A percentile compares a stretch with the other conserved stretches of the same genome.
These are phyloP conservation scores for Adansonia grandidieri DNA, from an alignment of 441 rosid species.

Conservation along the genomic window DNA sequence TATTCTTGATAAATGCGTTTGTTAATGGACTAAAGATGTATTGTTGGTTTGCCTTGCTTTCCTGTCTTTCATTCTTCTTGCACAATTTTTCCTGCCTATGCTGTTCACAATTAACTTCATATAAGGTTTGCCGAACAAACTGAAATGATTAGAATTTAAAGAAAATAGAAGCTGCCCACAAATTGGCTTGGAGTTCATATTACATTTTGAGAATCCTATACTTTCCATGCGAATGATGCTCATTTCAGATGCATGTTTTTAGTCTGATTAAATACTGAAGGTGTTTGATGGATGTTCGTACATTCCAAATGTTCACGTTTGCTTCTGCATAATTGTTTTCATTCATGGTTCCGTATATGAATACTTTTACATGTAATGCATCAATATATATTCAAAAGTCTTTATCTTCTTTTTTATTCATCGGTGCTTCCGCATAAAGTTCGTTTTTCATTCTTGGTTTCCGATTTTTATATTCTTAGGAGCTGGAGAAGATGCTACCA, in stretches of 20 bases:
- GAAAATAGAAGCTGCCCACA: background rate
- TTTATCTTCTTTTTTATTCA: background rate
- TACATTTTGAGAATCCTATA: background rate
- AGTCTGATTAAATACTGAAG: too few relatives aligned
- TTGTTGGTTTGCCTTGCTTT: background rate
- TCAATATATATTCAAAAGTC: background rate
- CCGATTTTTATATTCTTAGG: constrained; percentile 38
- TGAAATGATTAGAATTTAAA: background rate
- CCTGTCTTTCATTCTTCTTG: too few relatives aligned
- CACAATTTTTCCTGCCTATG: background rate
- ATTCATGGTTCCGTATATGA: constrained; percentile 10
- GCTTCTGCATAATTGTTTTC: constrained; percentile 12
- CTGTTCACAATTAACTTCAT: background rate
- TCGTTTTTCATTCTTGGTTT: constrained; percentile 11
- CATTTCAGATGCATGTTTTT: too few relatives aligned
- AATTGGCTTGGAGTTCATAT: background rate
- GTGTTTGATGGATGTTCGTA: too few relatives aligned
- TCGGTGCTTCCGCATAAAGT: background rate
- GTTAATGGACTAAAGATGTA: background rate
- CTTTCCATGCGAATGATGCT: background rate
- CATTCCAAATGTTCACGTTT: background rate
- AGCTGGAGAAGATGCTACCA: constrained; percentile 62
- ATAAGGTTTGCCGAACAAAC: background rate
- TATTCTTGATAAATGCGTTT: background rate
- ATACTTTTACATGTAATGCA: background rate